Base-by-base conservation (phyloP, 257 asterid genomes). In the Plantago elongata region DNA sequence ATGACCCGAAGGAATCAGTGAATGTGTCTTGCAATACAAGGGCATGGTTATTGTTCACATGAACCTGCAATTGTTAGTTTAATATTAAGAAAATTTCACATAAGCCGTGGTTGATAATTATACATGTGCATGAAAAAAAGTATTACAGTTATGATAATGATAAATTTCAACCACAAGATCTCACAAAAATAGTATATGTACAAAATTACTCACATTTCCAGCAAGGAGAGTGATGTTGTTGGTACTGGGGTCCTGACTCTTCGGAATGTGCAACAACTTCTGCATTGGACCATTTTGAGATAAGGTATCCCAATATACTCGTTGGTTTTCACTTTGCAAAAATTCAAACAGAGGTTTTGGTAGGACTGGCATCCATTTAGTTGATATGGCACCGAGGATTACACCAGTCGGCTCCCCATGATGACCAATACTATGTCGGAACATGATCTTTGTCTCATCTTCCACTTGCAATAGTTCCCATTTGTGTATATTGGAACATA, bases 321-420 rank as follows among this genome's bases (percentile, higher is more conserved):
- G 72, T 0, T 72, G 72, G 48, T 84, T 79, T 77, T 83, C 95
- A 43, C 76, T 72, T 74, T 79, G 76, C 43, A 92, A 70, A 77
- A 84, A 89, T 27, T 83, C 87, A 29, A 89, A 71, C 48, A 92
- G 72, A 9, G 70, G 78, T 2, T 65, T 73, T 0, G 69, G 81
- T 1, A 82, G 61, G 5, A 89, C 80, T 0, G 98, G 97, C 83
- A 92, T 62, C 95, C 93, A 81, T 44, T 81, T 71, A 44, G 88
- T 81, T 6, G 81, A 80, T 3, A 87, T 62, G 27, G 99, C 97
- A 51, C 99, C 83, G 85, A 92, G 38, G 61, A 92, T 78, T 45
- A 84, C 63, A 38, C 96, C 99, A 2, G 79, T 74, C 14, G 97
- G 93, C 74, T 84, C 97, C 42, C 91, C 95, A 13, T 78, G 77